Conservation (phyloP, 2,329 filamentous ascomycete species). For the Akanthomyces muscarius region DNA sequence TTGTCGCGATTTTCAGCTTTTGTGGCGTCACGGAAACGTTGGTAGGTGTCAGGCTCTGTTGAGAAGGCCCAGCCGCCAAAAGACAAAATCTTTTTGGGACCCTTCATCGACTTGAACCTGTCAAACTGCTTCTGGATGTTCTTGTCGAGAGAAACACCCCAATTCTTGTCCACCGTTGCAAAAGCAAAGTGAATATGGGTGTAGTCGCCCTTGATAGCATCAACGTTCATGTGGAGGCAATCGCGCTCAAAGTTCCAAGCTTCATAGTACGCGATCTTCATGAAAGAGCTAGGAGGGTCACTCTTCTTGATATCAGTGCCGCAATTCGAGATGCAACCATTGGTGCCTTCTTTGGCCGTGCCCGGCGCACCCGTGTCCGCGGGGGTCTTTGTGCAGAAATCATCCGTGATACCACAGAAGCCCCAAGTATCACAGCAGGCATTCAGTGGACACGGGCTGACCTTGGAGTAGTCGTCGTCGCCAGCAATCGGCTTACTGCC, state of each 20-base stretch:
- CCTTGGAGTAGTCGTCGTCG: conserved; percentile 24
- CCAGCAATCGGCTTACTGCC: conserved; percentile 30
- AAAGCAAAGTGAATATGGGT: conserved; percentile 27
- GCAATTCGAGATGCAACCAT: conserved; percentile 40
- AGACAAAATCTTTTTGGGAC: conserved; percentile 34
- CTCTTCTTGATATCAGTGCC: conserved; percentile 27
- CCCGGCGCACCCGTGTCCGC: conserved; percentile 19
- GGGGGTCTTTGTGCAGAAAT: not conserved
- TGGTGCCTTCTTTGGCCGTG: conserved; percentile 22
- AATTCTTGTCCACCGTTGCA: conserved; percentile 19
- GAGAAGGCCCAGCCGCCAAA: conserved; percentile 45
- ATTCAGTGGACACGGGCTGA: conserved; percentile 34
- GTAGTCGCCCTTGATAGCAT: not conserved
- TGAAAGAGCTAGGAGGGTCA: conserved; percentile 1
- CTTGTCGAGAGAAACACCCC: too few relatives aligned
- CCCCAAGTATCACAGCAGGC: conserved; percentile 20
- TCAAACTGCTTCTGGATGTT: conserved; percentile 24
- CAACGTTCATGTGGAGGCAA: conserved; percentile 21
- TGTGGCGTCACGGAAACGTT: too few relatives aligned
- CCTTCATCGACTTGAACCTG: conserved; percentile 24
- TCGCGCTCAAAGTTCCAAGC: conserved; percentile 12
- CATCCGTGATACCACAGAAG: conserved; percentile 10
- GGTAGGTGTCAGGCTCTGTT: conserved; percentile 21
- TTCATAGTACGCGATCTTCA: conserved; percentile 23
- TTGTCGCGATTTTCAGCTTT: conserved; percentile 26